Percentiles rank a stretch among this genome's conserved stretches.
Evolutionary conservation across 2,329 filamentous ascomycete species (phyloP).

Genomic region (Pezizomycotina sp.): DNA sequence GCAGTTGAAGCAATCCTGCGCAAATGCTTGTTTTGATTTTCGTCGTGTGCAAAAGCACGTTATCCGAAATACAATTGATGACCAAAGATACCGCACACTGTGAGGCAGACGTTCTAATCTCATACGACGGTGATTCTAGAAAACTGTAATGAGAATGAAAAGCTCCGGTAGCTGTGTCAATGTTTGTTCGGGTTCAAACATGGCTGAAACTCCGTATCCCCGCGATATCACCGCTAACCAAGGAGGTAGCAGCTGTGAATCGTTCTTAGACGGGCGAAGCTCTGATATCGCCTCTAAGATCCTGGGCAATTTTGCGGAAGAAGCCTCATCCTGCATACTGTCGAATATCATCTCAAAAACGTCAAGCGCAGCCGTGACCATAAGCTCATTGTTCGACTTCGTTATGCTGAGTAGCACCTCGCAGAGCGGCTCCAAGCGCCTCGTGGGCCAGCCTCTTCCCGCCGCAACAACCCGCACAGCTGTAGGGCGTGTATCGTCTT

Average conservation of each 20-base stretch:
- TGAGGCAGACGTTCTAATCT: conserved; percentile 84
- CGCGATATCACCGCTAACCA: conserved; percentile 93
- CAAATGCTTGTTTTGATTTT: conserved; percentile 82
- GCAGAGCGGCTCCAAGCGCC: conserved; percentile 83
- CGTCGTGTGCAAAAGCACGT: conserved; percentile 71
- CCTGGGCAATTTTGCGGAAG: conserved; percentile 74
- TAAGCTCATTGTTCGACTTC: conserved; percentile 77
- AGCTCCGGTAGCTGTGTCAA: conserved; percentile 78
- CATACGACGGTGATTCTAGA: conserved; percentile 71
- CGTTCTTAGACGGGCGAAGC: conserved; percentile 76
- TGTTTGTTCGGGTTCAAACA: conserved; percentile 75
- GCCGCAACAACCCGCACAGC: conserved; percentile 82
- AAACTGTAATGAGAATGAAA: conserved; percentile 68
- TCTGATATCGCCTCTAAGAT: conserved; percentile 55
- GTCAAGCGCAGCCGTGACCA: conserved; percentile 91
- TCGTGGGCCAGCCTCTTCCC: conserved; percentile 87
- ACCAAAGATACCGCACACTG: conserved; percentile 90
- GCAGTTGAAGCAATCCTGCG: conserved; percentile 62
- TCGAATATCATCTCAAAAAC: conserved; percentile 96
- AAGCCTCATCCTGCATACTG: conserved; percentile 72
- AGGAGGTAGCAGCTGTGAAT: conserved; percentile 82
- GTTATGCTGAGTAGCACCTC: conserved; percentile 80
- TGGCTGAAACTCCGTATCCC: conserved; percentile 83
- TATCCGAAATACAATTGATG: conserved; percentile 70
- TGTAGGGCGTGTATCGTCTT: conserved; percentile 82